Evolutionary conservation across 2,329 filamentous ascomycete species (phyloP).

Genomic region (Rutstroemia sp.): DNA sequence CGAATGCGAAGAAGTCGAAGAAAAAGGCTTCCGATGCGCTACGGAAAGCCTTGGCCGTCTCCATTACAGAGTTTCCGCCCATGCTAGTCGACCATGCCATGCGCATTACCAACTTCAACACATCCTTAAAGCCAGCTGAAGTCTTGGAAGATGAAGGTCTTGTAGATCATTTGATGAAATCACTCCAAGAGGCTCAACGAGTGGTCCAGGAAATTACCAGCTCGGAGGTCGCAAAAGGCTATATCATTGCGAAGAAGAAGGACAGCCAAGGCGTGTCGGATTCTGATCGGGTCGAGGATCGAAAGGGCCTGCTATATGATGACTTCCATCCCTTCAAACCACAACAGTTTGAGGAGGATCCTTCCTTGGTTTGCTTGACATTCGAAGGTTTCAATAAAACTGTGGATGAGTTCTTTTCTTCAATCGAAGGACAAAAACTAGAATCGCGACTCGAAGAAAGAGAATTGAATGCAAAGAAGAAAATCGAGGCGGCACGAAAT

Average conservation of each 20-base stretch:
- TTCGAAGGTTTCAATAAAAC: conserved; percentile 86
- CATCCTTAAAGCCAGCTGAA: conserved; percentile 56
- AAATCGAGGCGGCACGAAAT: conserved; percentile 73
- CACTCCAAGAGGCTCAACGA: conserved; percentile 62
- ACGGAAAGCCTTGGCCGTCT: conserved; percentile 71
- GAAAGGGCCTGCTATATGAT: conserved; percentile 61
- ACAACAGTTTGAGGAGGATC: conserved; percentile 64
- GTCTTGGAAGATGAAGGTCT: conserved; percentile 59
- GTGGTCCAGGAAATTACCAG: conserved; percentile 63
- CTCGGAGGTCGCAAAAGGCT: conserved; percentile 63
- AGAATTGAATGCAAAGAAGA: conserved; percentile 73
- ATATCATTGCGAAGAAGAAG: conserved; percentile 72
- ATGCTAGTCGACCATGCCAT: conserved; percentile 83
- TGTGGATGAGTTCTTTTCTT: conserved; percentile 96
- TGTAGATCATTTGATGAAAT: conserved; percentile 58
- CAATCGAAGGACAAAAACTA: conserved; percentile 86
- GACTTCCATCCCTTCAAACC: conserved; percentile 94
- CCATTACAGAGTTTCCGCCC: conserved; percentile 83
- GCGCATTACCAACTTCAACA: conserved; percentile 61
- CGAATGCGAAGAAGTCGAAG: conserved; percentile 58
- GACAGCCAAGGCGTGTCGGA: conserved; percentile 21
- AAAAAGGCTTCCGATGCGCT: conserved; percentile 68
- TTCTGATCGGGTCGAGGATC: conserved; percentile 32
- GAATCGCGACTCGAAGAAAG: conserved; percentile 76
- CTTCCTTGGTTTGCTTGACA: conserved; percentile 59